Evolutionary conservation across 1,139 yeast species (phyloP), one percentile per base, ranked within the genome.

Genomic region (Saccharomycopsis crataegensis): DNA sequence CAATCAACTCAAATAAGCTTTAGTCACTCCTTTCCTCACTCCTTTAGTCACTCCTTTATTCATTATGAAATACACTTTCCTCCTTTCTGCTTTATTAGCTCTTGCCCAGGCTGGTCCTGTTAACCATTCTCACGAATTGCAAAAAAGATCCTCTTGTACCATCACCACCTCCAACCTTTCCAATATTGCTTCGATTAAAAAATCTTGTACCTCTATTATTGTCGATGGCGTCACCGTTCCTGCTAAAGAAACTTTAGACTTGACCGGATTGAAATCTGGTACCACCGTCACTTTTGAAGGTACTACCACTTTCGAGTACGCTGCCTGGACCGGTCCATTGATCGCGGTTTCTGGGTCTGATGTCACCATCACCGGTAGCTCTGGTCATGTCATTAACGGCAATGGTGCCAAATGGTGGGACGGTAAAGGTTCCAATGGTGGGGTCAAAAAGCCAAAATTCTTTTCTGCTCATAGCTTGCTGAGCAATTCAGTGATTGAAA

Each of bases 221-320:
- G 46, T 59, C 37, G 40, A 51, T 32, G 58, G 47, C 34, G 48
- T 57, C 11, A 51, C 55, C n/a, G 60, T 59, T 44, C 60, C 61
- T 40, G 59, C 60, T 16, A 59, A 60, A 33, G 43, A 49, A 31
- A 58, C 60, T 45, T 48, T 59, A 38, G 61, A 58, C 45, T 43
- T 59, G 33, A 55, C 58, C n/a, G 52, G 49, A 28, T 53, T 59
- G 16, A 43, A 40, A 14, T 33, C 43, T 16, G 59, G 59, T 7
- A 51, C 61, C 17, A 58, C 59, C 5, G 60, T 59, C 38, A 58
- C 59, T 36, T 58, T 59, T 46, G 49, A 50, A 36, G 60, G 61
- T n/a, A 55, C 52, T 7, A 55, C 57, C 16, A 51, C 60, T 3
- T 58, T 58, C 38, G 59, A 52, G 12, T 57, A 59, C 41, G 36